Evolutionary conservation across 2,329 filamentous ascomycete species (phyloP).

Genomic region (Penicillium sp.): DNA sequence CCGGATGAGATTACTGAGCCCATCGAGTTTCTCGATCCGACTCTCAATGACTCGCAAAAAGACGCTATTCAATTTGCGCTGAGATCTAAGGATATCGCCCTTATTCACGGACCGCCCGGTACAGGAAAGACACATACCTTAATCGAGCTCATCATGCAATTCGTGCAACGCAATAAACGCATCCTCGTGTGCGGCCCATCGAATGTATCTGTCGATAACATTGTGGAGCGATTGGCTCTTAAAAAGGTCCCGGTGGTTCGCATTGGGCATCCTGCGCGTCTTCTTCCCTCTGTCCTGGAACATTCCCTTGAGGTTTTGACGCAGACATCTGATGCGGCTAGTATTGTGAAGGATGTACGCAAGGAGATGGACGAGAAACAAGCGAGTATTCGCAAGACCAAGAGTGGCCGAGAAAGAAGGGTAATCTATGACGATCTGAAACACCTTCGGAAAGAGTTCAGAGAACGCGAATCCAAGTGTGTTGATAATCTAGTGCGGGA

Average conservation of each 20-base stretch:
- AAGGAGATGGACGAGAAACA: constrained; percentile 93
- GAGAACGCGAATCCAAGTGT: constrained; percentile 79
- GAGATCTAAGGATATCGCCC: constrained; percentile 74
- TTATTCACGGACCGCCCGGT: constrained; percentile 93
- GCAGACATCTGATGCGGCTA: constrained; percentile 83
- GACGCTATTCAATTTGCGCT: constrained; percentile 77
- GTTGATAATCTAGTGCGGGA: constrained; percentile 71
- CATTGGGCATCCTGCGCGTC: constrained; percentile 85
- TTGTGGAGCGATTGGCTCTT: constrained; percentile 84
- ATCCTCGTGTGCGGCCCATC: constrained; percentile 94
- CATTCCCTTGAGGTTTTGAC: constrained; percentile 92
- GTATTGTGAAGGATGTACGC: constrained; percentile 85
- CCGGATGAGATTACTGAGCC: constrained; percentile 48
- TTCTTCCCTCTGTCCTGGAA: constrained; percentile 82
- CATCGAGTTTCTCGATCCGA: constrained; percentile 56
- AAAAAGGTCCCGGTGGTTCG: constrained; percentile 85
- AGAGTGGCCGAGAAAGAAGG: constrained; percentile 73
- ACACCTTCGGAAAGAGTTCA: constrained; percentile 82
- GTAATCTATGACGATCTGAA: constrained; percentile 84
- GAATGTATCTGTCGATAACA: constrained; percentile 97
- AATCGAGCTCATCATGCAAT: constrained; percentile 91
- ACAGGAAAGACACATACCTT: constrained; percentile 97
- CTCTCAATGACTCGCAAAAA: constrained; percentile 62
- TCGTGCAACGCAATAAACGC: constrained; percentile 70
- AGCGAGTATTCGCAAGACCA: constrained; percentile 82